Evolutionary conservation across 1,284 basidiomycete species (phyloP).

Genomic region (Phaffia rhodozyma): DNA sequence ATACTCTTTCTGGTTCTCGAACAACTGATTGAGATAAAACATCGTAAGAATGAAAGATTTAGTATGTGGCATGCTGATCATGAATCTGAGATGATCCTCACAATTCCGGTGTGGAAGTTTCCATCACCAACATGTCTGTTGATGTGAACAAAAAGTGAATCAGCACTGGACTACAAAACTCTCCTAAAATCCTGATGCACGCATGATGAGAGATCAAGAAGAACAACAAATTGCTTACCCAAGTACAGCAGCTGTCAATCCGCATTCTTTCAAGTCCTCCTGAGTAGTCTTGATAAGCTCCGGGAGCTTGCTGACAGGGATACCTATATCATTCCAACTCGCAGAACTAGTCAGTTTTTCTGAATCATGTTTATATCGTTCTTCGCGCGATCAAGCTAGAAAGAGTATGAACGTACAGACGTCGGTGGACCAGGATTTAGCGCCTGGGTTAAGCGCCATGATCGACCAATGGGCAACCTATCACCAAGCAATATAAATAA

Average conservation of each 20-base stretch:
- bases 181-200: neutral
- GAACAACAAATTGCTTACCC: slow-evolving; percentile 24
- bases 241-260: slow-evolving; percentile 44
- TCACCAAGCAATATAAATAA: neutral
- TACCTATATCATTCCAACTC: slow-evolving; percentile 34
- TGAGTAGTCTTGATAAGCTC: slow-evolving; percentile 62
- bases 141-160: too few relatives aligned
- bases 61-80: neutral
- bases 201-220: neutral
- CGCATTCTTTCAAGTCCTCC: slow-evolving; percentile 51
- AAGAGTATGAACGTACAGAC: slow-evolving; percentile 16
- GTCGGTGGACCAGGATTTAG: slow-evolving; percentile 1
- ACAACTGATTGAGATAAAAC: slow-evolving; percentile 17
- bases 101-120: slow-evolving; percentile 29
- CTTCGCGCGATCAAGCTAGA: neutral
- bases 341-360: slow-evolving; percentile 3
- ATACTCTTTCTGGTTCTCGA: slow-evolving; percentile 31
- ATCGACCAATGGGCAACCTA: slow-evolving; percentile 51
- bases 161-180: too few relatives aligned
- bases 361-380: neutral
- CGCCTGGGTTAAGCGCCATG: slow-evolving; percentile 51
- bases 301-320: slow-evolving; percentile 67
- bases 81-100: slow-evolving; percentile 18
- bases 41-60: neutral
- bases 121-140: slow-evolving; percentile 81